Evolutionary conservation across 805 yeast genomes (phyloP).

Genomic region (Nakazawaea populi): DNA sequence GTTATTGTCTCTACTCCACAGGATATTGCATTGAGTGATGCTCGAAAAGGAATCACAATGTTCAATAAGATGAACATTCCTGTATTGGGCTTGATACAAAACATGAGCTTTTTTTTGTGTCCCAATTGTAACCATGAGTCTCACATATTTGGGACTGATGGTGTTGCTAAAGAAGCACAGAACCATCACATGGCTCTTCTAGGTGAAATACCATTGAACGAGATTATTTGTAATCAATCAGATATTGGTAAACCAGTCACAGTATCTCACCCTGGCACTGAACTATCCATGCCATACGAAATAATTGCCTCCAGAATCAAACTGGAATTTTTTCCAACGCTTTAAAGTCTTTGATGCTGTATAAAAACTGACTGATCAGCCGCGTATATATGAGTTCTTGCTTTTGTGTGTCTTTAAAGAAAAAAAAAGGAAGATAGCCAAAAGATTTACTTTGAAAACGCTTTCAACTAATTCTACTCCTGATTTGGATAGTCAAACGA

Average conservation of each 20-base stretch:
- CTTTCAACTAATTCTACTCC: too few relatives aligned
- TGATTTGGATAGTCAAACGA: too few relatives aligned
- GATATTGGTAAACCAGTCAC: slow-evolving; percentile 66
- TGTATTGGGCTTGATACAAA: slow-evolving; percentile 69
- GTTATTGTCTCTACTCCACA: slow-evolving; percentile 83
- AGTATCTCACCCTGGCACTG: slow-evolving; percentile 31
- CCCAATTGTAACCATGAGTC: slow-evolving; percentile 71
- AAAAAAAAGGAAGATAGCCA: too few relatives aligned
- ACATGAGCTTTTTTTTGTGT: slow-evolving; percentile 74
- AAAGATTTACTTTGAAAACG: too few relatives aligned
- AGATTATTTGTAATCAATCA: slow-evolving; percentile 50
- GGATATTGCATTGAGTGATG: slow-evolving; percentile 77
- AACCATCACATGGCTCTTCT: slow-evolving; percentile 39
- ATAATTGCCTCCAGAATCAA: slow-evolving; percentile 35
- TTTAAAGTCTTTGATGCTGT: background rate
- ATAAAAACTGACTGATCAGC: background rate
- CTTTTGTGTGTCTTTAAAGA: too few relatives aligned
- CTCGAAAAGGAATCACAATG: slow-evolving; percentile 75
- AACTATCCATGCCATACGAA: slow-evolving; percentile 35
- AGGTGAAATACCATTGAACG: slow-evolving; percentile 65
- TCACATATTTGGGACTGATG: slow-evolving; percentile 69
- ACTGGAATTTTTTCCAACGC: background rate
- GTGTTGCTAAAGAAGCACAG: slow-evolving; percentile 49
- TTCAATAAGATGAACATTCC: slow-evolving; percentile 68
- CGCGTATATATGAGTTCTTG: background rate